Base-by-base conservation (phyloP, 2,329 filamentous ascomycete species). In the Mollisia scopiformis region DNA sequence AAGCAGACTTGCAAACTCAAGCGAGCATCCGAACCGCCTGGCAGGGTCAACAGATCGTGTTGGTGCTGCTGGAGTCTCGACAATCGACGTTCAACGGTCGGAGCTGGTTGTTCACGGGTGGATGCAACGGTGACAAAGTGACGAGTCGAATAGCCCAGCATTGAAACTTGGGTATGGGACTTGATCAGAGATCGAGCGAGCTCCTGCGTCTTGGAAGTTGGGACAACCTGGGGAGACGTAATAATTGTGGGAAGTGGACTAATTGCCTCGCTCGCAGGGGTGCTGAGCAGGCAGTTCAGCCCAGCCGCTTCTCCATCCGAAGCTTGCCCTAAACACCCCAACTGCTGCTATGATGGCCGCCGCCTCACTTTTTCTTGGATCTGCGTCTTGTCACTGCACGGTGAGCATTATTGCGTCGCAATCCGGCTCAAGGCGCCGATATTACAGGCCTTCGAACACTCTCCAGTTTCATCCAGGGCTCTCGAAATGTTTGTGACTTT, bases 291-390 rank as follows among this genome's bases (percentile, higher is more conserved):
- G 8, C 39, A 43, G 16, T 43, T 43, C 39, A 43, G 43, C 43
- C 43, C 23, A 25, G n/a, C 23, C 43, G 43, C 43, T 47, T 43
- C n/a, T 6, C 43, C 19, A 16, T 27, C 43, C 43, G 43, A 47
- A n/a, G 23, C 43, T 16, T 27, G 43, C 43, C 43, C 43, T 47
- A 47, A 47, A 2, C 1, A 16, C 43, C 43, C 43, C n/a, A 19
- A 16, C 7, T 39, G 35, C 8, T 16, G 8, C 31, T 14, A 10
- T 35, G 11, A 10, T 33, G 30, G 30, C 31, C 7, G 49, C 21
- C 49, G 49, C 49, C 49, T 51, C 49, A 33, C 43, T 51, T 50
- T n/a, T n/a, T n/a, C 16, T 13, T 23, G 21, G 49, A 51, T 51
- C 49, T 51, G 30, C 49, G 33, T 30, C 49, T 23, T 33, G 27